Percentiles rank a stretch among this genome's conserved stretches.
These are phyloP conservation scores for Pulicaria dysenterica DNA, from an alignment of 129 eudicot genomes.

Conservation along the genomic window DNA sequence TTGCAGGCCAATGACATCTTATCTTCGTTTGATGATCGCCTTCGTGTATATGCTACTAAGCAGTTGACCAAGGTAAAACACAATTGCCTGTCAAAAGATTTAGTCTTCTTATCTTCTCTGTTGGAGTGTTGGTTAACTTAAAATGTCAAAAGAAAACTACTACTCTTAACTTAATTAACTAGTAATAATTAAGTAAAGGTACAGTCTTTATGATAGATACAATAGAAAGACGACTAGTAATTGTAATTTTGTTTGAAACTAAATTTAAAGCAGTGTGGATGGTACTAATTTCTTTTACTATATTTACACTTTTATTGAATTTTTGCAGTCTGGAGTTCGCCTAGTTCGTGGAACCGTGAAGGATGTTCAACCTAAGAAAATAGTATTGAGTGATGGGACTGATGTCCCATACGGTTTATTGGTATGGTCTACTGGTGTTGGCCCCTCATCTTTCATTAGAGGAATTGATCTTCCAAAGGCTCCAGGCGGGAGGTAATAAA, in stretches of 20 bases:
- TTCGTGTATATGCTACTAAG: conserved; percentile 72
- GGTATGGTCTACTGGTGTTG: conserved; percentile 99
- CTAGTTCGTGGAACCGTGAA: conserved; percentile 92
- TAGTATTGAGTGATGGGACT: conserved; percentile 77
- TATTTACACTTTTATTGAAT: neutral
- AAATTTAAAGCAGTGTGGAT: conserved; percentile 8
- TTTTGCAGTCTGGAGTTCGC: conserved; percentile 87
- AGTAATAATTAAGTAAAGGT: neutral
- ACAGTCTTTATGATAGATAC: neutral
- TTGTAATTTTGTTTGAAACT: neutral
- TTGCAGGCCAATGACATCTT: conserved; percentile 92
- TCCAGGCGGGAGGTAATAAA: conserved; percentile 82
- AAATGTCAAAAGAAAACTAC: no score
- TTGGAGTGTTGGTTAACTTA: no score
- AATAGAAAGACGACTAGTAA: neutral
- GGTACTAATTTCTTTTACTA: neutral
- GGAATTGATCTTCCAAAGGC: conserved; percentile 72
- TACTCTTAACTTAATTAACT: neutral
- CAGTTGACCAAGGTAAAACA: conserved; percentile 78
- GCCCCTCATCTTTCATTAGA: conserved; percentile 81
- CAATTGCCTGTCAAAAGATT: neutral
- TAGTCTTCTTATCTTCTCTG: neutral
- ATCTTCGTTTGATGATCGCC: conserved; percentile 96
- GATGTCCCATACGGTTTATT: conserved; percentile 87
- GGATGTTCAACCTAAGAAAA: conserved; percentile 78